A percentile compares a stretch with the other conserved stretches of the same genome.
phyloP scores from a whole-genome alignment of 2,329 filamentous ascomycete genomes.

The Curvularia verruculosa region DNA sequence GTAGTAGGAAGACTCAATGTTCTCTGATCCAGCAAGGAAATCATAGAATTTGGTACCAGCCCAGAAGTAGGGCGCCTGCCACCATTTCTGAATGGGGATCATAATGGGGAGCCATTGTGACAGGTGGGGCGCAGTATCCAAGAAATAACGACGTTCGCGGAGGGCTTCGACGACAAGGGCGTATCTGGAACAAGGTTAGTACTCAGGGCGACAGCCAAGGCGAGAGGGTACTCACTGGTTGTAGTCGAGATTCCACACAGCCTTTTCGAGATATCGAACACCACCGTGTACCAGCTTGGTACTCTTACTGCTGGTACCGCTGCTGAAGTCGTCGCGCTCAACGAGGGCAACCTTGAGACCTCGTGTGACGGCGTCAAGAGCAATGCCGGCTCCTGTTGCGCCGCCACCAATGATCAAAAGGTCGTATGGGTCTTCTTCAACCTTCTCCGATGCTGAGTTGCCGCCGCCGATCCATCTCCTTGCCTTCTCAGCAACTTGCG shows the following conservation, averaged over 20 bases:
- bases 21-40: conserved; percentile 81
- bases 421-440: conserved; percentile 68
- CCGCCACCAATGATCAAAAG: conserved; percentile 79
- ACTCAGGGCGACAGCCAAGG: background rate
- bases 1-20: conserved; percentile 89
- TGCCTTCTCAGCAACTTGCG: conserved; percentile 39
- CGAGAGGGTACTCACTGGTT: conserved; percentile 63
- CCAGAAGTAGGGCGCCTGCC: conserved; percentile 83
- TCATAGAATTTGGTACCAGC: conserved; percentile 82
- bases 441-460: conserved; percentile 33
- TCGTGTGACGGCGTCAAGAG: conserved; percentile 78
- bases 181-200: conserved; percentile 51
- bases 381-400: conserved; percentile 80
- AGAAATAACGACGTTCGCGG: conserved; percentile 80
- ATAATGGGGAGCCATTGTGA: conserved; percentile 83
- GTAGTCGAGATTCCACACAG: conserved; percentile 84
- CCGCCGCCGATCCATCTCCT: conserved; percentile 53
- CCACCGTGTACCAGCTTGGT: conserved; percentile 87
- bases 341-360: conserved; percentile 81
- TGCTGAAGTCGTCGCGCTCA: conserved; percentile 81
- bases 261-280: conserved; percentile 85
- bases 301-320: conserved; percentile 84
- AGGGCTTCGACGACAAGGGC: conserved; percentile 80
- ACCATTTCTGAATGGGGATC: conserved; percentile 82
- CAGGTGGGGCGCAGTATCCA: conserved; percentile 82